Conservation (phyloP, 345 rosid genomes). For the Salix brachista region DNA sequence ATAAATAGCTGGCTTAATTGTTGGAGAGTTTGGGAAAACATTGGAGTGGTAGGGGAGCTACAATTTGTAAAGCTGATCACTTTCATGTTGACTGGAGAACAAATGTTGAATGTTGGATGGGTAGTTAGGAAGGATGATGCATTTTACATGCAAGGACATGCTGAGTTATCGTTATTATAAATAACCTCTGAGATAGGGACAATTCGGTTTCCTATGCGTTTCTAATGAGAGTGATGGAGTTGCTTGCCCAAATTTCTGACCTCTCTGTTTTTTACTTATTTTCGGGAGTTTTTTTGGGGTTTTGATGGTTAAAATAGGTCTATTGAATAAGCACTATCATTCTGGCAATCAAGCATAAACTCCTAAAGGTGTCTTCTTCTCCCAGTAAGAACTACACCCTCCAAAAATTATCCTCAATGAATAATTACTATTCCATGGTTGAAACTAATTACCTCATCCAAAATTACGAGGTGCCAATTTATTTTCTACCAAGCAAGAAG, state of each 20-base stretch:
- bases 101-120: conserved; percentile 12
- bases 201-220: conserved; percentile 7
- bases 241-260: conserved; percentile 3
- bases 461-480: no score
- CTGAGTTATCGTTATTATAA: conserved; percentile 16
- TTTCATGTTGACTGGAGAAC: conserved; percentile 25
- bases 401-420: no score
- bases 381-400: no score
- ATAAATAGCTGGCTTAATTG: conserved; percentile 1
- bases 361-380: background rate
- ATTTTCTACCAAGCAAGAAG: no score
- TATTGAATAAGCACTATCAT: background rate
- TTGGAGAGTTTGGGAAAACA: conserved; percentile 6
- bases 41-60: conserved; percentile 6
- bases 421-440: no score
- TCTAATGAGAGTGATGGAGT: conserved; percentile 4
- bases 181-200: conserved; percentile 25
- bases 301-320: background rate
- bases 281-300: background rate
- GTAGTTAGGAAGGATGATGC: conserved; percentile 22
- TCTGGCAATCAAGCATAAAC: background rate
- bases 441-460: no score
- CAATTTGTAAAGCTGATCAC: conserved; percentile 37
- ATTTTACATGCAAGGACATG: conserved; percentile 14
- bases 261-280: background rate